Evolutionary conservation across 192 early-diverging fungal species (phyloP).

Genomic region (Phycomyces blakesleeanus): DNA sequence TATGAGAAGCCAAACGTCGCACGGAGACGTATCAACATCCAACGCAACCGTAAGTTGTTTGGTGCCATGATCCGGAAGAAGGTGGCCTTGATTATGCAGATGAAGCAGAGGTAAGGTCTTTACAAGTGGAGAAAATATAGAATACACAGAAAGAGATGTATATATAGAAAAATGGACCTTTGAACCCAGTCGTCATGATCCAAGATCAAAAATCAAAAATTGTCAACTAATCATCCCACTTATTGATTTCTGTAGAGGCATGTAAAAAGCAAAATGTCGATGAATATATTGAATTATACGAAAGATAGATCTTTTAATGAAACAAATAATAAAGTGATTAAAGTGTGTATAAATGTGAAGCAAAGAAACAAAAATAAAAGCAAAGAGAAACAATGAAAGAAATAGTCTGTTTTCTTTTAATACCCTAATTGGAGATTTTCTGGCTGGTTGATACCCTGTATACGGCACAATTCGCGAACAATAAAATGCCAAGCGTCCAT

Average conservation of each 20-base stretch:
- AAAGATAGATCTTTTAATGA: no score
- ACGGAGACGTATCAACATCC: conserved; percentile 52
- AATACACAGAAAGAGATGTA: no score
- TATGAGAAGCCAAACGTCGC: conserved; percentile 70
- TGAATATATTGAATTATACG: no score
- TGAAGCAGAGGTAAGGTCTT: conserved; percentile 48
- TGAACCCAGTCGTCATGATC: no score
- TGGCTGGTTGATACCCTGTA: conserved; percentile 20
- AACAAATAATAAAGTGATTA: no score
- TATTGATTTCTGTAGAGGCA: not conserved
- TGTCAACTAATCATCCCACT: no score
- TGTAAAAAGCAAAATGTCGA: no score
- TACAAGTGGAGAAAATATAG: not conserved
- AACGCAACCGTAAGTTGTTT: conserved; percentile 55
- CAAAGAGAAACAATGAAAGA: no score
- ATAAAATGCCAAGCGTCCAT: conserved; percentile 47
- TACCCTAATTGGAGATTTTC: conserved; percentile 27
- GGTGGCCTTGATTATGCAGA: conserved; percentile 61
- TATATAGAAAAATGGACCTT: no score
- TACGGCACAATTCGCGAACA: conserved; percentile 40
- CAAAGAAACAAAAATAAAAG: not conserved
- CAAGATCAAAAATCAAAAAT: no score
- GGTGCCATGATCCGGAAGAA: conserved; percentile 58
- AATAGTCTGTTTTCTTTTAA: no score
- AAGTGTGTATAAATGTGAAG: no score